Base-by-base conservation (phyloP, 495 filamentous ascomycete species). In the Xylaria bambusicola region DNA sequence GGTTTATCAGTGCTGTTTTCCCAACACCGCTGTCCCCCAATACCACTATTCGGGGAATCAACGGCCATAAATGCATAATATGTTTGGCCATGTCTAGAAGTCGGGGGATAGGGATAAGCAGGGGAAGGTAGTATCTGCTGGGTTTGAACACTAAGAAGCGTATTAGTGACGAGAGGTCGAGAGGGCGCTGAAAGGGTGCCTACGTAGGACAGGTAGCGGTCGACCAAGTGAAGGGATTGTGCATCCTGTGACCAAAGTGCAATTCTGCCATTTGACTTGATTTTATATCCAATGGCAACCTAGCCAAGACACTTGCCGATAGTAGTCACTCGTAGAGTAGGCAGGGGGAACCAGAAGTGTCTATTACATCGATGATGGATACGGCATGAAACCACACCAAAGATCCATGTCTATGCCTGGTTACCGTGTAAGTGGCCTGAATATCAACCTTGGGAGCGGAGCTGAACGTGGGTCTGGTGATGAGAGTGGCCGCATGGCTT, bases 11-110 rank as follows among this genome's bases (percentile, higher is more conserved):
- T 33, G 29, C 88, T 21, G 89, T 91, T 76, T 92, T 92, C 36
- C 89, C 88, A 15, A 74, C 71, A 71, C 88, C 89, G 75, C 88
- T 89, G 67, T 91, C 88, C 50, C 88, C 88, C 42, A 91, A 75
- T 72, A 91, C 89, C 76, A 91, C 89, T 75, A 92, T 75, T 72
- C 90, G 91, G 72, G 91, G 91, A 70, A 90, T 73, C 56, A 86
- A 89, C 87, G 89, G 90, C 76, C 54, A 20, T 2, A 6, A 15
- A 5, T 45, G 41, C 41, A 45, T 33, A 10, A 10, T 33, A 5
- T 33, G 29, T 10, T 5, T 33, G 5, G 10, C 29, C 29, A 33
- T 33, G 15, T 6, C n/a, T 21, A 15, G 41, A 45, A 45, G 15
- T 33, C 29, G 29, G 29, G 10, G 29, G 10, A 5, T 33, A 33